phyloP scores from a whole-genome alignment of 2,329 filamentous ascomycete genomes.

The Clarireedia homoeocarpa region DNA sequence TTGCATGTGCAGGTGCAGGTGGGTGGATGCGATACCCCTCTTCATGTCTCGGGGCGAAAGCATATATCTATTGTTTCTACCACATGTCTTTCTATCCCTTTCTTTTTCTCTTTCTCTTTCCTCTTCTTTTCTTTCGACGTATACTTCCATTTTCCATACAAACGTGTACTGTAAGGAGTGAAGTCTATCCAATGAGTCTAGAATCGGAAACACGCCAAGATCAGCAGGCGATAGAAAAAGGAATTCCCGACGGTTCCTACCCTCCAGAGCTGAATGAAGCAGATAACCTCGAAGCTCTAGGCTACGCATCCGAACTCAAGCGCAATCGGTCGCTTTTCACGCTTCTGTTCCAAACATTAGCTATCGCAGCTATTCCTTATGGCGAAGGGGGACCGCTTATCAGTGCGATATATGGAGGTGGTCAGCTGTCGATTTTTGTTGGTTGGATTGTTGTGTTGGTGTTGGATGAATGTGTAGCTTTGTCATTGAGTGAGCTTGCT shows the following conservation, averaged over 20 bases:
- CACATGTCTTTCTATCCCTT: too few relatives aligned
- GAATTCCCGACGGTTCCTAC: not conserved
- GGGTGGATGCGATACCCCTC: too few relatives aligned
- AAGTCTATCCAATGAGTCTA: too few relatives aligned
- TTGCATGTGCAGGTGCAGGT: not conserved
- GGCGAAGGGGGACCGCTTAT: constrained; percentile 33
- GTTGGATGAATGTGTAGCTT: constrained; percentile 57
- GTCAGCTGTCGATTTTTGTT: constrained; percentile 47
- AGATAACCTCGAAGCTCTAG: constrained; percentile 32
- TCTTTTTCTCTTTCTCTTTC: too few relatives aligned
- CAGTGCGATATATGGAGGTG: constrained; percentile 30
- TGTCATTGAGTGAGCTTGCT: constrained; percentile 66
- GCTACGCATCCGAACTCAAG: constrained; percentile 49
- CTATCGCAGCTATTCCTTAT: constrained; percentile 53
- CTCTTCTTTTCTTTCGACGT: too few relatives aligned
- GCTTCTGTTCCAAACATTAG: constrained; percentile 52
- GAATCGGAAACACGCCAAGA: not conserved
- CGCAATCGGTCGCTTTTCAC: constrained; percentile 54
- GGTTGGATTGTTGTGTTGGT: constrained; percentile 48
- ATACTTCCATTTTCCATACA: too few relatives aligned
- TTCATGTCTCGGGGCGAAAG: too few relatives aligned
- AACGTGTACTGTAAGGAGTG: too few relatives aligned
- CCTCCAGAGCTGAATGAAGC: constrained; percentile 14
- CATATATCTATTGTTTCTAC: too few relatives aligned
- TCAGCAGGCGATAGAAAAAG: constrained; percentile 10